phyloP scores from a whole-genome alignment of 768 basidiomycete species.

The Gloeopeniophorella convolvens region DNA sequence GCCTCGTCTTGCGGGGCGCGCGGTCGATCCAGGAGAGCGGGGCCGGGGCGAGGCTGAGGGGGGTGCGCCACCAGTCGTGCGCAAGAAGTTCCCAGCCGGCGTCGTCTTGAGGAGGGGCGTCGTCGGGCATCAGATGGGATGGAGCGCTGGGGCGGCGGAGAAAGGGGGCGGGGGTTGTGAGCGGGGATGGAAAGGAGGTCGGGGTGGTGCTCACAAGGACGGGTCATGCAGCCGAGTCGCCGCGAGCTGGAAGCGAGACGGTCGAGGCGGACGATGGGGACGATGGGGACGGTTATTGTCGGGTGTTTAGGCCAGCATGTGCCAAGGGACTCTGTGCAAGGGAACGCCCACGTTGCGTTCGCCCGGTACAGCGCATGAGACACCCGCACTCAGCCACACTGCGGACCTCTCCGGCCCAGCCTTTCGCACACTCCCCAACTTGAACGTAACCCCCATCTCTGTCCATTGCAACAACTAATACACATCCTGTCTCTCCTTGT shows the following conservation, averaged over 20 bases:
- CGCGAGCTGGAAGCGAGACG: constrained; percentile 13
- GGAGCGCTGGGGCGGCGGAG: constrained; percentile 11
- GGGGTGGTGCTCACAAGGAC: constrained; percentile 16
- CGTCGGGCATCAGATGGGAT: constrained; percentile 17
- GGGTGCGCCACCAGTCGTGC: constrained; percentile 21
- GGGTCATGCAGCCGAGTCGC: constrained; percentile 19
- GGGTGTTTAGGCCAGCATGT: constrained; percentile 10
- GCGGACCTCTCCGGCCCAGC: background rate
- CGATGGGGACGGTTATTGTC: constrained; percentile 2
- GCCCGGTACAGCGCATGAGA: background rate
- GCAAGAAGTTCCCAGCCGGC: constrained; percentile 19
- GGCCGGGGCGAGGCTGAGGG: constrained; percentile 11
- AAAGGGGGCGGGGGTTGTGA: constrained; percentile 14
- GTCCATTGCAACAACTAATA: background rate
- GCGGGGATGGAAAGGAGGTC: constrained; percentile 17
- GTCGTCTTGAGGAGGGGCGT: constrained; percentile 12
- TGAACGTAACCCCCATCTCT: too few relatives aligned
- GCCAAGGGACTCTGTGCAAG: background rate
- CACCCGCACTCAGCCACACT: background rate
- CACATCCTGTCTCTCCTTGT: too few relatives aligned
- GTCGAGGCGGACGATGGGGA: constrained; percentile 5
- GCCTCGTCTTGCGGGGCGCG: background rate
- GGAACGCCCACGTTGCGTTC: constrained; percentile 5
- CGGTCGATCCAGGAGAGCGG: constrained; percentile 13
- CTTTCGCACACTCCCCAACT: constrained; percentile 10